phyloP scores from a whole-genome alignment of 345 rosid species.

The Linum trigynum region DNA sequence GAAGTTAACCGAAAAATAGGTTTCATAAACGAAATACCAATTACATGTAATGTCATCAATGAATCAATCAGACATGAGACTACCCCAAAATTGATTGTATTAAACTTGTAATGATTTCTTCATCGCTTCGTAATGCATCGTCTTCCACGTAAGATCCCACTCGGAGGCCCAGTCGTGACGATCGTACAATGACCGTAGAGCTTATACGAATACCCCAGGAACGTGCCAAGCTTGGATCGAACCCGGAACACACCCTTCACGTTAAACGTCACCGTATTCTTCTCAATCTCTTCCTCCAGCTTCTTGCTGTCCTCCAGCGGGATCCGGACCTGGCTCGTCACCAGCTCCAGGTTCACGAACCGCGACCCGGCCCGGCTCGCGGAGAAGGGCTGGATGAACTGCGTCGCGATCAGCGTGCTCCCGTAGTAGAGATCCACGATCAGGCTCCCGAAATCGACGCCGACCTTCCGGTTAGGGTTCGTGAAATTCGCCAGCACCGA shows the following conservation, averaged over 20 bases:
- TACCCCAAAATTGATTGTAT: no score
- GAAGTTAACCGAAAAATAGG: no score
- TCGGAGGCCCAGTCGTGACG: slow-evolving; percentile 54
- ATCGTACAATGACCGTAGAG: slow-evolving; percentile 50
- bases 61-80: no score
- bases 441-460: slow-evolving; percentile 56
- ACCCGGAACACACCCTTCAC: slow-evolving; percentile 63
- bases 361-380: slow-evolving; percentile 34
- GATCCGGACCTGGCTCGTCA: slow-evolving; percentile 71
- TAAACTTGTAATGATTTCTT: slow-evolving; percentile 15
- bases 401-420: slow-evolving; percentile 46
- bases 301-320: slow-evolving; percentile 30
- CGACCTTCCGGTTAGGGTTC: slow-evolving; percentile 70
- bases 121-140: slow-evolving; percentile 64
- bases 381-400: slow-evolving; percentile 60
- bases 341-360: slow-evolving; percentile 45
- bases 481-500: slow-evolving; percentile 69
- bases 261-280: slow-evolving; percentile 40
- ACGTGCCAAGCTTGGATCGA: slow-evolving; percentile 48
- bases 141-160: slow-evolving; percentile 48
- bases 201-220: slow-evolving; percentile 64
- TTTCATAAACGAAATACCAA: no score
- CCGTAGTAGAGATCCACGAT: slow-evolving; percentile 60
- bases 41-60: no score
- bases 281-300: slow-evolving; percentile 42